Conservation (phyloP, 495 filamentous ascomycete species). For the Extremus antarcticus region DNA sequence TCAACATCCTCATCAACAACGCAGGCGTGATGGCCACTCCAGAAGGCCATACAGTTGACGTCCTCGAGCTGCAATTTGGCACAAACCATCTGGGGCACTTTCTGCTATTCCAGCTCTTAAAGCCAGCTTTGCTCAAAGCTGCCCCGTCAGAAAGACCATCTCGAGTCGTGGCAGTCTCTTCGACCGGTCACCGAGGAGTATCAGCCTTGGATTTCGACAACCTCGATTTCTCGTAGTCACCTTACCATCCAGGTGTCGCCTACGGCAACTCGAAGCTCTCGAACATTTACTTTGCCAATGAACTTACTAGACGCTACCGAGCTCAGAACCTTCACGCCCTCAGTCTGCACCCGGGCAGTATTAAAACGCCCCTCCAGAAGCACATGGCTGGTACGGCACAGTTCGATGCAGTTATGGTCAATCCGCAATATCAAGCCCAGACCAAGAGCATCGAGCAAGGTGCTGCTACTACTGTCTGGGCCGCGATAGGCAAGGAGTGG, state of each 20-base stretch:
- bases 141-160: conserved; percentile 24
- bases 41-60: conserved; percentile 32
- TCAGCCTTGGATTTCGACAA: conserved; percentile 22
- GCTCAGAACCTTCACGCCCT: conserved; percentile 9
- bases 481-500: conserved; percentile 22
- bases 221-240: conserved; percentile 33
- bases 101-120: conserved; percentile 40
- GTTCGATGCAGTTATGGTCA: background rate
- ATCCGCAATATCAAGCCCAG: background rate
- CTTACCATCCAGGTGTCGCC: conserved; percentile 30
- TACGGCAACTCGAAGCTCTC: conserved; percentile 25
- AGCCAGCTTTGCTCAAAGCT: conserved; percentile 31
- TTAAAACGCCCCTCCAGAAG: conserved; percentile 15
- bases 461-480: conserved; percentile 25
- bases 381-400: conserved; percentile 12
- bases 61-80: conserved; percentile 39
- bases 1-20: conserved; percentile 28
- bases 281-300: conserved; percentile 26
- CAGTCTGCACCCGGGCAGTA: conserved; percentile 21
- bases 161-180: conserved; percentile 35
- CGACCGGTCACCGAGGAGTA: conserved; percentile 28
- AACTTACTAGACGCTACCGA: conserved; percentile 21
- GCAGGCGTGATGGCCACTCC: conserved; percentile 27
- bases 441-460: conserved; percentile 24
- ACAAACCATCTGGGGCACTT: conserved; percentile 45